Conservation (phyloP, 2,329 filamentous ascomycete genomes). For the Colletotrichum sp. region DNA sequence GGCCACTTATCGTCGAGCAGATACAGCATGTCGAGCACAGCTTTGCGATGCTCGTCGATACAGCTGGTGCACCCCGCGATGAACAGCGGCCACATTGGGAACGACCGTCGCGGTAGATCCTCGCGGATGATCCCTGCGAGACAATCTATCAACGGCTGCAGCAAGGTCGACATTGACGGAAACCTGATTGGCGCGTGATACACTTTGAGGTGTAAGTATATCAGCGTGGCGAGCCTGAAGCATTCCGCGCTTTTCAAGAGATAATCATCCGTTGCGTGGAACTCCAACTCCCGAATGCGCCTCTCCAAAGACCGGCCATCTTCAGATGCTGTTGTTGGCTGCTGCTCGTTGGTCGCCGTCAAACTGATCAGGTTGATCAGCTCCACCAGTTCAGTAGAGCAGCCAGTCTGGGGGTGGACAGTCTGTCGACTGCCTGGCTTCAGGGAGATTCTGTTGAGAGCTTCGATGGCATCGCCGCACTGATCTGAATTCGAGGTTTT, state of each 20-base stretch:
- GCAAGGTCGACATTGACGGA: not conserved
- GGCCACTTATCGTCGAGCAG: not conserved
- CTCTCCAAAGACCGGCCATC: not conserved
- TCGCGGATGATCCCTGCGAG: not conserved
- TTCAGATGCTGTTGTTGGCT: not conserved
- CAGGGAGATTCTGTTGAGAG: not conserved
- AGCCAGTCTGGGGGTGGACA: not conserved
- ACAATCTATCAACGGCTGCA: not conserved
- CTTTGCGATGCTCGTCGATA: not conserved
- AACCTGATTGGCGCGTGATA: not conserved
- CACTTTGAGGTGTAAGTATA: not conserved
- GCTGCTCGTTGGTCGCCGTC: not conserved
- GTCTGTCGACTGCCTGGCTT: not conserved
- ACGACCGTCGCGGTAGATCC: not conserved
- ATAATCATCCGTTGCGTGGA: not conserved
- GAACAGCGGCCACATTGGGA: not conserved
- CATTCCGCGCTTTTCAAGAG: slow-evolving; percentile 8
- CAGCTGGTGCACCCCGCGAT: not conserved
- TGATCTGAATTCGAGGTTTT: not conserved
- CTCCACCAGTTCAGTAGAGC: not conserved
- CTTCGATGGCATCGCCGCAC: not conserved
- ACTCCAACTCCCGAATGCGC: not conserved
- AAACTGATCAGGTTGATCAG: not conserved
- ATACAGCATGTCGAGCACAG: not conserved
- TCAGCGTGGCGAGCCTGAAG: not conserved